Evolutionary conservation across 495 filamentous ascomycete species (phyloP), one percentile per base, ranked within the genome.

Genomic region (Chaetomidium leptoderma): DNA sequence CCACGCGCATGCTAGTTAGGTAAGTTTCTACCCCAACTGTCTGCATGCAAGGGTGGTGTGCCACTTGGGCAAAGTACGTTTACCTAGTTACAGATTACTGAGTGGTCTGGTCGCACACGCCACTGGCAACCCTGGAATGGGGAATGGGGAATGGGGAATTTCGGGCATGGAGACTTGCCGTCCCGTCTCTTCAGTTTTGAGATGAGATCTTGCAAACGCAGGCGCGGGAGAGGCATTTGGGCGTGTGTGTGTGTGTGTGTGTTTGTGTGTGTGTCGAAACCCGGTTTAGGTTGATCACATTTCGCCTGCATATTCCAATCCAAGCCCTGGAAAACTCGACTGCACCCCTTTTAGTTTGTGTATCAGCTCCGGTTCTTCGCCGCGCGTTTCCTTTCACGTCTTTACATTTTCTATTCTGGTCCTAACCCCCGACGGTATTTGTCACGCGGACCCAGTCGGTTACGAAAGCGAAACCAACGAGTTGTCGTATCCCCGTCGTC

Each of bases 1-100:
- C 53, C 53, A 46, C 39, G 19, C 37, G n/a, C 26, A 43, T 53
- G 36, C 19, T 26, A 37, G n/a, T n/a, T n/a, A n/a, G n/a, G n/a
- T n/a, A n/a, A n/a, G n/a, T n/a, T n/a, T n/a, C n/a, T n/a, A n/a
- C n/a, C n/a, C n/a, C n/a, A n/a, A n/a, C n/a, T n/a, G n/a, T n/a
- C n/a, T n/a, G n/a, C n/a, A n/a, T 44, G 40, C 40, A 44, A n/a
- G n/a, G 10, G 6, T 24, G 40, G 7, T 24, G 40, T 44, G 21
- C 21, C 40, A 44, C 21, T 44, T 44, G 21, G 40, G 2, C 40
- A 21, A 44, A 11, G 6, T 44, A 8, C 40, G n/a, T n/a, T n/a
- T n/a, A n/a, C n/a, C n/a, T n/a, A n/a, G n/a, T n/a, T n/a, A n/a
- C n/a, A n/a, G n/a, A n/a, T 4, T 17, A n/a, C 2, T 39, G 16